Evolutionary conservation across 2,329 filamentous ascomycete genomes (phyloP).

Genomic region (Venturia effusa): DNA sequence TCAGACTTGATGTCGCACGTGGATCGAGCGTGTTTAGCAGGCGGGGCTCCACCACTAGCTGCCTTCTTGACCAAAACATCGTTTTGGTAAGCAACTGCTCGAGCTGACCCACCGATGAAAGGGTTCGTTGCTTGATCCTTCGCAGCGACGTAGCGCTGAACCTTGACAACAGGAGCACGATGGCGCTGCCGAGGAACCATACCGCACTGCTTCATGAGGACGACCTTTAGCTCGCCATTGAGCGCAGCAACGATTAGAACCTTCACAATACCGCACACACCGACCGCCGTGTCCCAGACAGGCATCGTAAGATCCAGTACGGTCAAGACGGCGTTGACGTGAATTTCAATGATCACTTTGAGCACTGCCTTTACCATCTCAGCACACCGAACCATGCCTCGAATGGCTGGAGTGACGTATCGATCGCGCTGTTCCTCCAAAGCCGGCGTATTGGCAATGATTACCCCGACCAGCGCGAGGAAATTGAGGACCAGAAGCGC

Average conservation of each 20-base stretch:
- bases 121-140: too few species aligned
- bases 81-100: too few species aligned
- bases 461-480: background rate
- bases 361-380: background rate
- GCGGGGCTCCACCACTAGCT: background rate
- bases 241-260: background rate
- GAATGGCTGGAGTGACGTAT: background rate
- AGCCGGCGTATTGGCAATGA: background rate
- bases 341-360: background rate
- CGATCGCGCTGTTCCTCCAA: background rate
- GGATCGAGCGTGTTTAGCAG: background rate
- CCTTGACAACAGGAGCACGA: background rate
- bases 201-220: background rate
- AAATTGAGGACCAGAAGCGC: background rate
- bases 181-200: background rate
- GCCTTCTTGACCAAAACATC: background rate
- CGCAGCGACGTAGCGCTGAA: too few species aligned
- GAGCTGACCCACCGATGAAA: too few species aligned
- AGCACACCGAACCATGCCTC: background rate
- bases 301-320: background rate
- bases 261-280: background rate
- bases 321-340: background rate
- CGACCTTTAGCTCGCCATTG: background rate
- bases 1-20: background rate
- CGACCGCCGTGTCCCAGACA: background rate